phyloP scores from a whole-genome alignment of 2,329 filamentous ascomycete species.

The Xylariaceae sp. region DNA sequence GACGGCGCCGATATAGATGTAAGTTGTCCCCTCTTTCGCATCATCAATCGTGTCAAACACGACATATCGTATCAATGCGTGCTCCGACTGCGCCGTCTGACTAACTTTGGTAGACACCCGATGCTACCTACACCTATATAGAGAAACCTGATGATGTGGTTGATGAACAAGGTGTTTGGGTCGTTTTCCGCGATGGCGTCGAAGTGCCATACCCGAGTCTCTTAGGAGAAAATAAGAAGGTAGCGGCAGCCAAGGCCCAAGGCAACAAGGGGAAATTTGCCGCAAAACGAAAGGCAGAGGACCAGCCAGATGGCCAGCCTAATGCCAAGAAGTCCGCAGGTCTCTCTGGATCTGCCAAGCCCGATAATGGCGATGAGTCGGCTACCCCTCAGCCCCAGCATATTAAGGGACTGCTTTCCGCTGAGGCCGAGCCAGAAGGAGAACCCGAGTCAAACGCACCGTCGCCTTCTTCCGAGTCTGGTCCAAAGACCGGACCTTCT shows the following conservation, averaged over 20 bases:
- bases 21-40: constrained; percentile 17
- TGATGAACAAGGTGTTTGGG: constrained; percentile 27
- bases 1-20: constrained; percentile 29
- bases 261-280: constrained; percentile 33
- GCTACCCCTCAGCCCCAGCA: constrained; percentile 38
- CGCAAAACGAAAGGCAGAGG: constrained; percentile 50
- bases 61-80: background rate
- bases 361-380: constrained; percentile 31
- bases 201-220: constrained; percentile 34
- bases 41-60: background rate
- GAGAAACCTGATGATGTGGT: constrained; percentile 23
- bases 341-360: constrained; percentile 26
- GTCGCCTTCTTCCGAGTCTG: constrained; percentile 28
- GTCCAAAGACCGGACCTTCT: constrained; percentile 23
- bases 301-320: constrained; percentile 47
- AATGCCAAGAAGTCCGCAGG: constrained; percentile 46
- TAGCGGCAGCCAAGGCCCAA: constrained; percentile 29
- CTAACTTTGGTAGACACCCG: constrained; percentile 23
- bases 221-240: constrained; percentile 36
- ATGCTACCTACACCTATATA: constrained; percentile 29
- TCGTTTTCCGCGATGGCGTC: constrained; percentile 28
- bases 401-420: constrained; percentile 38
- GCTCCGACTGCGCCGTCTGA: constrained; percentile 16
- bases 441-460: constrained; percentile 34
- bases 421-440: constrained; percentile 33